Percentiles rank a stretch among this genome's conserved stretches.
Evolutionary conservation across 2,329 filamentous ascomycete species (phyloP).

Genomic region (Cytospora chrysosperma): DNA sequence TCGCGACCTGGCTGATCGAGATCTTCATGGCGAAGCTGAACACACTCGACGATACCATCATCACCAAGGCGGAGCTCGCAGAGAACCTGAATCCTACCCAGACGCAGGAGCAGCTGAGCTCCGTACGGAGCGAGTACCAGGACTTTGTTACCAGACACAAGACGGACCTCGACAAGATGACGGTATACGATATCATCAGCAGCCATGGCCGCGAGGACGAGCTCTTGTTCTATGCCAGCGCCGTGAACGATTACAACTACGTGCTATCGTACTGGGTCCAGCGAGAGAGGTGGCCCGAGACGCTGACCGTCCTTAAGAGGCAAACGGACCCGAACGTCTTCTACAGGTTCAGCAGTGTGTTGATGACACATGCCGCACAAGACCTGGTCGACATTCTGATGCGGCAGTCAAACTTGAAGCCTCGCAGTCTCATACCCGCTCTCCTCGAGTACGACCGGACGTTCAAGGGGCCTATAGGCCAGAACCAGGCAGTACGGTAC

Average conservation of each 20-base stretch:
- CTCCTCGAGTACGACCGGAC: constrained; percentile 90
- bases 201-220: constrained; percentile 94
- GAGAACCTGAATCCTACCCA: constrained; percentile 70
- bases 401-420: constrained; percentile 81
- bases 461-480: constrained; percentile 62
- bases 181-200: constrained; percentile 92
- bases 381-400: constrained; percentile 95
- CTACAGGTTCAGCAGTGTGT: constrained; percentile 94
- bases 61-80: constrained; percentile 78
- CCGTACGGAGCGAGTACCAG: constrained; percentile 76
- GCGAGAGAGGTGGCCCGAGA: constrained; percentile 86
- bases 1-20: constrained; percentile 92
- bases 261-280: constrained; percentile 97
- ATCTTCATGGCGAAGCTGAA: constrained; percentile 98
- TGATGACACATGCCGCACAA: constrained; percentile 83
- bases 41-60: constrained; percentile 88
- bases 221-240: constrained; percentile 84
- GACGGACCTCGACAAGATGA: constrained; percentile 82
- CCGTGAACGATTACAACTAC: constrained; percentile 89
- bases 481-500: constrained; percentile 93
- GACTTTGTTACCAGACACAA: constrained; percentile 87
- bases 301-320: constrained; percentile 83
- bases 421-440: constrained; percentile 86
- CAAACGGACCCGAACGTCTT: constrained; percentile 92
- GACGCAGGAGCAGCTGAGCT: constrained; percentile 68